A percentile compares a stretch with the other conserved stretches of the same genome.
Evolutionary conservation across 139 green algal species (phyloP).

Genomic region (Chlamydomonas sphaeroides): DNA sequence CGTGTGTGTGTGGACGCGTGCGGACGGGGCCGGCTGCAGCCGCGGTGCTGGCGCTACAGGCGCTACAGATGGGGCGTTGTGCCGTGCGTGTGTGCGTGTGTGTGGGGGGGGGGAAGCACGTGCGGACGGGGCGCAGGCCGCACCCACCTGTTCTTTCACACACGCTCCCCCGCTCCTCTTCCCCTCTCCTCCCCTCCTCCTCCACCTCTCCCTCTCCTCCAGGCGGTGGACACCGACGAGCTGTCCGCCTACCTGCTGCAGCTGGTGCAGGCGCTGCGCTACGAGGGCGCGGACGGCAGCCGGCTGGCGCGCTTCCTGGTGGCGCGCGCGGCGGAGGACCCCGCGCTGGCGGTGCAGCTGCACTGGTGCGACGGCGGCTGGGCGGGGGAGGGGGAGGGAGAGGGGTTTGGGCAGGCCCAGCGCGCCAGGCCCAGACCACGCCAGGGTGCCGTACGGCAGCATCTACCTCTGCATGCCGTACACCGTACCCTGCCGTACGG

Average conservation of each 20-base stretch:
- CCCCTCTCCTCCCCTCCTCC: background rate
- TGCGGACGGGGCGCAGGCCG: background rate
- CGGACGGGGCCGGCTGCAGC: too few relatives aligned
- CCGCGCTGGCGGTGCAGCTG: constrained; percentile 81
- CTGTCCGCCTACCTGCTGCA: constrained; percentile 93
- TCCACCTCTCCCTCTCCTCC: background rate
- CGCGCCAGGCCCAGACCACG: background rate
- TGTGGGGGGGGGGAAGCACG: background rate
- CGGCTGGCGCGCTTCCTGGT: constrained; percentile 82
- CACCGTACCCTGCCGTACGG: too few relatives aligned
- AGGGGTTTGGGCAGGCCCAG: too few relatives aligned
- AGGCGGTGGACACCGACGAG: constrained; percentile 85
- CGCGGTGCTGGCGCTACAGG: too few relatives aligned
- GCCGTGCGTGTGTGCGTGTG: background rate
- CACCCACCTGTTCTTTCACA: background rate
- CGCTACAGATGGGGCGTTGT: too few relatives aligned
- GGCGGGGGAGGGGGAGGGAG: background rate
- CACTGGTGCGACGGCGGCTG: constrained; percentile 71
- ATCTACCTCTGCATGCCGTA: background rate
- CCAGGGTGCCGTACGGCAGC: background rate
- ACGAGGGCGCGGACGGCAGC: constrained; percentile 78
- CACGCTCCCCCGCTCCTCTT: background rate
- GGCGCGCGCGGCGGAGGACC: constrained; percentile 61
- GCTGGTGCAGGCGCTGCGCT: constrained; percentile 94
- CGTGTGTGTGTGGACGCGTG: too few relatives aligned